Conservation (phyloP, 1,284 basidiomycete genomes). For the Coniferiporia weirii region DNA sequence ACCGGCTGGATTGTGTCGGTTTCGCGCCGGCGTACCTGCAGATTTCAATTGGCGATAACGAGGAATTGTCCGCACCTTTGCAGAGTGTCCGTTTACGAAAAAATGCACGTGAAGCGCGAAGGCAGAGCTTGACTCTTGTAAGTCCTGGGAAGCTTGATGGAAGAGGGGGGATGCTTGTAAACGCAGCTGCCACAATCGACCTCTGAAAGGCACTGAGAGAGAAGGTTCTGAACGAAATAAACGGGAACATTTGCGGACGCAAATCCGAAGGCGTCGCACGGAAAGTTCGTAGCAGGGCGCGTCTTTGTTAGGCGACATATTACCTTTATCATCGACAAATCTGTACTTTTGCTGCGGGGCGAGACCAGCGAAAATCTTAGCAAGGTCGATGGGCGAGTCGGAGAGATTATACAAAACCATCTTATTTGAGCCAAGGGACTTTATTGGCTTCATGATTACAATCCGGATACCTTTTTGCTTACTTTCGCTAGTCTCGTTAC, state of each 20-base stretch:
- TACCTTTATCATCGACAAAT: not conserved
- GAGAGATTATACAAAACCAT: not conserved
- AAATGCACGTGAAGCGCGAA: too few species aligned
- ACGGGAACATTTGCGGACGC: not conserved
- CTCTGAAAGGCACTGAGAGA: not conserved
- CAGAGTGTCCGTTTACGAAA: too few species aligned
- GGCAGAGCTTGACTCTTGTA: too few species aligned
- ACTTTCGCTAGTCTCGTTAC: too few species aligned
- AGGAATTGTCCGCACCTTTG: too few species aligned
- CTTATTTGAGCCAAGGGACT: not conserved
- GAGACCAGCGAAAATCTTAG: not conserved
- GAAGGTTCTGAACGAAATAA: not conserved
- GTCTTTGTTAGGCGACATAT: slow-evolving; percentile 32
- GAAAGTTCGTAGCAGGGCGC: slow-evolving; percentile 33
- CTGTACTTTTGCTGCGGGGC: not conserved
- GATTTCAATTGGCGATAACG: too few species aligned
- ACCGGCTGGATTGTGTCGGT: too few species aligned
- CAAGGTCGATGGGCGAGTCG: not conserved
- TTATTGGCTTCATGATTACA: not conserved
- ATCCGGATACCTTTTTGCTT: too few species aligned
- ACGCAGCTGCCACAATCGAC: slow-evolving; percentile 32
- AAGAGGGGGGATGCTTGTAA: slow-evolving; percentile 41
- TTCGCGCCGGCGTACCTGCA: too few species aligned
- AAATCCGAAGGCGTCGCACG: slow-evolving; percentile 30
- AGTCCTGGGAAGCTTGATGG: slow-evolving; percentile 15